Evolutionary conservation across 2,329 filamentous ascomycete genomes (phyloP).

Genomic region (Ramichloridium luteum): DNA sequence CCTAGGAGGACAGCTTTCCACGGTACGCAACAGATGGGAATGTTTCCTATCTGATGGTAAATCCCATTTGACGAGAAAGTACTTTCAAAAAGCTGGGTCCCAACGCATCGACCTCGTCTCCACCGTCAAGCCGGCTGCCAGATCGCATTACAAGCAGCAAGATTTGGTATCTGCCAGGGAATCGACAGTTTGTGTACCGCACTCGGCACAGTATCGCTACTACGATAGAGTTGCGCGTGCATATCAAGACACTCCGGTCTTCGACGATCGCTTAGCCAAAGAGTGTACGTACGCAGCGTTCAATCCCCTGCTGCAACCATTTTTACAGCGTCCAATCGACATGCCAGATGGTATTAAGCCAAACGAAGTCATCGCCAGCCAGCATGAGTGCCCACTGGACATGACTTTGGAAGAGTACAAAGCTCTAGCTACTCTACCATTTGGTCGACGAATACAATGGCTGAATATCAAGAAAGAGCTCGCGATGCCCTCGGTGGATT

Average conservation of each 20-base stretch:
- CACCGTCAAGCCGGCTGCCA: constrained; percentile 33
- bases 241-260: constrained; percentile 1
- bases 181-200: constrained; percentile 34
- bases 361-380: constrained; percentile 32
- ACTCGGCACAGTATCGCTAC: constrained; percentile 37
- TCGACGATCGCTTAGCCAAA: constrained; percentile 6
- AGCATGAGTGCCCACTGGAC: constrained; percentile 35
- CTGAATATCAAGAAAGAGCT: constrained; percentile 38
- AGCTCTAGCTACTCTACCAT: constrained; percentile 38
- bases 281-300: constrained; percentile 25
- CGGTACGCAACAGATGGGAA: background rate
- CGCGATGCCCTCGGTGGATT: constrained; percentile 45
- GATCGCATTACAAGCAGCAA: constrained; percentile 37
- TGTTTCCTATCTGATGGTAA: constrained; percentile 11
- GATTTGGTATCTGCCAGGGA: constrained; percentile 29
- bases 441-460: constrained; percentile 38
- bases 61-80: constrained; percentile 10
- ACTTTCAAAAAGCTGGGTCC: background rate
- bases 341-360: constrained; percentile 10
- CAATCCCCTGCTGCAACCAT: background rate
- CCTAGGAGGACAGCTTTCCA: constrained; percentile 4
- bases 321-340: background rate
- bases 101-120: constrained; percentile 32
- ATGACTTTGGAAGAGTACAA: constrained; percentile 42
- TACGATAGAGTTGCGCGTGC: constrained; percentile 30